phyloP scores from a whole-genome alignment of 208 protist species.

The Leishmania guyanensis region DNA sequence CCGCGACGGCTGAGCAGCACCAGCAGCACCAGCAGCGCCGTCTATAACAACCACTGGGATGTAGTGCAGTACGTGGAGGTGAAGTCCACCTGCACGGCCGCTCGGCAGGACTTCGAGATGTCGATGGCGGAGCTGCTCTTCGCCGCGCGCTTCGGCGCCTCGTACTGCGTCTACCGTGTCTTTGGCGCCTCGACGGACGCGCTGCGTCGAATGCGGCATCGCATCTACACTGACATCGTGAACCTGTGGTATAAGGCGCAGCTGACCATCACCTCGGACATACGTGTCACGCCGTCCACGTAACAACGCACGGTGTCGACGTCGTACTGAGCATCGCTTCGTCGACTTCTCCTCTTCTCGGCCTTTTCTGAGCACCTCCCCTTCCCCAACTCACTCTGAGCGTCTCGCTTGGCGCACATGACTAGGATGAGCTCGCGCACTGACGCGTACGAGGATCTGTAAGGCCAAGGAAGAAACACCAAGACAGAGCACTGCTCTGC shows the following conservation, averaged over 20 bases:
- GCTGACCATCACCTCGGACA: conserved; percentile 72
- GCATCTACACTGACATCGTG: conserved; percentile 62
- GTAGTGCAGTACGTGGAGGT: conserved; percentile 80
- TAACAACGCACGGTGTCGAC: not conserved
- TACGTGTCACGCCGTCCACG: conserved; percentile 60
- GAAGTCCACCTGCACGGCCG: conserved; percentile 70
- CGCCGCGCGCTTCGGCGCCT: conserved; percentile 69
- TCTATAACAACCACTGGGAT: conserved; percentile 7
- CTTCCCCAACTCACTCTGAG: not conserved
- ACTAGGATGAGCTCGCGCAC: not conserved
- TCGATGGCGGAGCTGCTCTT: conserved; percentile 79
- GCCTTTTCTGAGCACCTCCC: conserved; percentile 7
- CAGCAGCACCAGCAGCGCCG: not conserved
- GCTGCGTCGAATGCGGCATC: conserved; percentile 48
- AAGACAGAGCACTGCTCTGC: not conserved
- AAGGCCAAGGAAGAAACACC: not conserved
- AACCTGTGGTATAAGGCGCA: conserved; percentile 60
- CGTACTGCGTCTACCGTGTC: conserved; percentile 79
- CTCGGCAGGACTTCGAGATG: conserved; percentile 78
- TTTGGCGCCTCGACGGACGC: conserved; percentile 65
- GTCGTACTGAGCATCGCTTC: not conserved
- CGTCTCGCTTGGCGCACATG: not conserved
- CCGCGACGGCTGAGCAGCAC: conserved; percentile 6
- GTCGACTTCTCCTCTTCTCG: not conserved
- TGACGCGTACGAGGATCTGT: not conserved